Percentiles rank a stretch among this genome's conserved stretches.
Evolutionary conservation across 352 stramenopile genomes (phyloP).

Genomic region (Globisporangium nunn): DNA sequence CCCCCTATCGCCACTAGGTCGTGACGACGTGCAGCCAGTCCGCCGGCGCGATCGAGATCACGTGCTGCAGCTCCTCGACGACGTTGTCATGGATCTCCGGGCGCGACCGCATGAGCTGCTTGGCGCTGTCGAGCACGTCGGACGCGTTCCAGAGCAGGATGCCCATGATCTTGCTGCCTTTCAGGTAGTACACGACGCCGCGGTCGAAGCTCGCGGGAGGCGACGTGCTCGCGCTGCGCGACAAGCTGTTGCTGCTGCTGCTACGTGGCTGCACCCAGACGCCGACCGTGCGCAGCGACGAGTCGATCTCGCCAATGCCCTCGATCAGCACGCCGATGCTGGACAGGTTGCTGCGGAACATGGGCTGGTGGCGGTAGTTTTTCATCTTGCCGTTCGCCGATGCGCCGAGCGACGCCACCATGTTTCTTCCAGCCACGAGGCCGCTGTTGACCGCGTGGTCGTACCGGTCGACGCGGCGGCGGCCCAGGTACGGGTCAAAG

Average conservation of each 20-base stretch:
- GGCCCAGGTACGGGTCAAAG: constrained; percentile 82
- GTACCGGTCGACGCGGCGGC: constrained; percentile 86
- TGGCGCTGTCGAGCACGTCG: constrained; percentile 81
- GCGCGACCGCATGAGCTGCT: constrained; percentile 71
- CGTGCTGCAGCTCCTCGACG: constrained; percentile 67
- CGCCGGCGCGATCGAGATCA: constrained; percentile 80
- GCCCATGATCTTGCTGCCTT: constrained; percentile 86
- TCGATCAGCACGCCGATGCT: constrained; percentile 76
- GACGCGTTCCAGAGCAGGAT: constrained; percentile 88
- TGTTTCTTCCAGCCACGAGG: constrained; percentile 83
- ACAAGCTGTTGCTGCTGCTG: constrained; percentile 10
- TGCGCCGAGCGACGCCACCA: constrained; percentile 49
- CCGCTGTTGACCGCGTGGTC: constrained; percentile 91
- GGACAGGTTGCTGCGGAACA: constrained; percentile 76
- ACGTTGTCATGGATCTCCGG: constrained; percentile 69
- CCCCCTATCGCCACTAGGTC: constrained; percentile 12
- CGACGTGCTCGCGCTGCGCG: constrained; percentile 10
- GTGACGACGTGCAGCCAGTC: constrained; percentile 82
- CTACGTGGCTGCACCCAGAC: constrained; percentile 69
- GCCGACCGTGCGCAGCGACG: constrained; percentile 61
- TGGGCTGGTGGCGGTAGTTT: constrained; percentile 84
- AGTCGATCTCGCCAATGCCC: constrained; percentile 83
- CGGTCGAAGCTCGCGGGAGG: constrained; percentile 46
- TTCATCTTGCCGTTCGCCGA: constrained; percentile 47
- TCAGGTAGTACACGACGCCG: constrained; percentile 89